Percentiles rank a stretch among this genome's conserved stretches.
These are phyloP conservation scores for Ceratobasidium sp. DNA, from an alignment of 1,284 basidiomycete genomes.

Conservation along the genomic window DNA sequence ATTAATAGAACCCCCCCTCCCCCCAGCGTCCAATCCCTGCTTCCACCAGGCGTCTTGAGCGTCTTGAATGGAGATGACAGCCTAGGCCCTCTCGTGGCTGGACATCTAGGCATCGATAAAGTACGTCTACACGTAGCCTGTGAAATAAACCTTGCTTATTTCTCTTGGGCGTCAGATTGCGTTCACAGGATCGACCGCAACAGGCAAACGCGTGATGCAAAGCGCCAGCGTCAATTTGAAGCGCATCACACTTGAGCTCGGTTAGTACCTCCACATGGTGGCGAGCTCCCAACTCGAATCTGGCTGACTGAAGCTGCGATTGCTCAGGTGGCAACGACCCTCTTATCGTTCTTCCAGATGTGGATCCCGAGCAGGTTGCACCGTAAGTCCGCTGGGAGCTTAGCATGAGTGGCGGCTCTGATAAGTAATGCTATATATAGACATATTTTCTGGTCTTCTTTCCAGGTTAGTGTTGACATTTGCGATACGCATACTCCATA, in stretches of 20 bases:
- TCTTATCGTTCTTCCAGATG: constrained; percentile 34
- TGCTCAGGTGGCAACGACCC: constrained; percentile 31
- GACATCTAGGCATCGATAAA: constrained; percentile 30
- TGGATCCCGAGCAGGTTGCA: constrained; percentile 22
- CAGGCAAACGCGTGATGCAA: constrained; percentile 36
- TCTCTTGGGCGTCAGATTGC: constrained; percentile 7
- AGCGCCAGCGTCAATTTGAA: constrained; percentile 37
- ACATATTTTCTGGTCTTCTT: constrained; percentile 38
- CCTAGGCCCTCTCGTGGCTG: constrained; percentile 23
- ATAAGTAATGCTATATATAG: not conserved
- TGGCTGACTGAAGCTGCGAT: not conserved
- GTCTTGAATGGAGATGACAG: constrained; percentile 37
- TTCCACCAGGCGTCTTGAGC: constrained; percentile 34
- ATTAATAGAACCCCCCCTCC: not conserved
- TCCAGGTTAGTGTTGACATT: constrained; percentile 9
- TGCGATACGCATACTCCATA: not conserved
- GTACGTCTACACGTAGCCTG: not conserved
- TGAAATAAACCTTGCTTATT: not conserved
- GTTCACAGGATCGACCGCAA: constrained; percentile 35
- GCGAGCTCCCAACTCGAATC: not conserved
- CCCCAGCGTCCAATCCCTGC: constrained; percentile 13
- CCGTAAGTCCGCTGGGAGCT: constrained; percentile 10
- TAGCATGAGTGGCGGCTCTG: too few relatives aligned
- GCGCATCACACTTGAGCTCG: constrained; percentile 34
- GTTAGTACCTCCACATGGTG: constrained; percentile 20